Evolutionary conservation across 768 basidiomycete genomes (phyloP).

Genomic region (Crucibulum laeve): DNA sequence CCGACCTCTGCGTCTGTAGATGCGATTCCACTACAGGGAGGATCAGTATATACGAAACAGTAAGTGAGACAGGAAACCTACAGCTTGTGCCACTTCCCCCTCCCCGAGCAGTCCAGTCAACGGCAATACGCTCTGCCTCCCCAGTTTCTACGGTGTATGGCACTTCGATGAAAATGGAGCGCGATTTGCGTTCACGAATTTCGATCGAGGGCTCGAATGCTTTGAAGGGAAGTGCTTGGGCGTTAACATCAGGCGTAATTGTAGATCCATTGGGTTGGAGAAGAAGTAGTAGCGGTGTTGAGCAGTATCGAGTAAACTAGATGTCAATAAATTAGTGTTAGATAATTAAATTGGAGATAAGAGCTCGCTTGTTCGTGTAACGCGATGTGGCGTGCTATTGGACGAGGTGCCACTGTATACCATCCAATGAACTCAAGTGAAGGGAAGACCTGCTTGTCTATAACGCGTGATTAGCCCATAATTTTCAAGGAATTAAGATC

Average conservation of each 20-base stretch:
- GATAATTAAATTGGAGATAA: background rate
- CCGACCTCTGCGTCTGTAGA: slow-evolving; percentile 87
- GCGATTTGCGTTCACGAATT: slow-evolving; percentile 71
- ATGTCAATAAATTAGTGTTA: background rate
- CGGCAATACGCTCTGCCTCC: slow-evolving; percentile 97
- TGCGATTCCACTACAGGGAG: slow-evolving; percentile 74
- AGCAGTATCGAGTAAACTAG: slow-evolving; percentile 82
- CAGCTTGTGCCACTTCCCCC: slow-evolving; percentile 79
- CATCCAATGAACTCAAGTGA: slow-evolving; percentile 97
- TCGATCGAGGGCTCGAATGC: slow-evolving; percentile 93
- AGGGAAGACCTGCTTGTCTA: slow-evolving; percentile 98
- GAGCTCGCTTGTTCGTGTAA: slow-evolving; percentile 76
- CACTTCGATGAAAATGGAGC: slow-evolving; percentile 80
- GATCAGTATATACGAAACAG: slow-evolving; percentile 2
- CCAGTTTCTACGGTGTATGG: slow-evolving; percentile 92
- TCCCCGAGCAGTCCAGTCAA: slow-evolving; percentile 90
- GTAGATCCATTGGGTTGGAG: slow-evolving; percentile 52
- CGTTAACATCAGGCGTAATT: slow-evolving; percentile 46
- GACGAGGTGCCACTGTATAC: slow-evolving; percentile 85
- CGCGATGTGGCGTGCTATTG: slow-evolving; percentile 69
- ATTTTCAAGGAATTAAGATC: slow-evolving; percentile 3
- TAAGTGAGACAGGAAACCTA: slow-evolving; percentile 32
- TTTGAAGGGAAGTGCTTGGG: slow-evolving; percentile 81
- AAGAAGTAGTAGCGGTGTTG: slow-evolving; percentile 85
- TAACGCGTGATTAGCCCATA: slow-evolving; percentile 6